phyloP scores from a whole-genome alignment of 2,329 filamentous ascomycete genomes.

The Monosporascus sp. region DNA sequence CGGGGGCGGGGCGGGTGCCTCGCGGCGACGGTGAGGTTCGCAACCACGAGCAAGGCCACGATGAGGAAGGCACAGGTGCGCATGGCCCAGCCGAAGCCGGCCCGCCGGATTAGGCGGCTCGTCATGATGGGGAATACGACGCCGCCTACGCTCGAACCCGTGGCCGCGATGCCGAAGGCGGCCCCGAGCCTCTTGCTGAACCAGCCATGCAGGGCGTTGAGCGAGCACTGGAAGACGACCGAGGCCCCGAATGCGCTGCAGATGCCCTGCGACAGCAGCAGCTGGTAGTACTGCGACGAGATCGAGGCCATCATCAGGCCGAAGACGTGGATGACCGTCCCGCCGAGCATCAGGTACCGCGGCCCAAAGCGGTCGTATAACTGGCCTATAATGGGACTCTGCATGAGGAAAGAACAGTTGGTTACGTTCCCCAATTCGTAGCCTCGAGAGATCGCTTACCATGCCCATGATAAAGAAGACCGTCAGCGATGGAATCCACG shows the following conservation, averaged over 20 bases:
- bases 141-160: slow-evolving; percentile 11
- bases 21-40: slow-evolving; percentile 29
- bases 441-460: neutral
- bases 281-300: slow-evolving; percentile 12
- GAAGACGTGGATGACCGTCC: slow-evolving; percentile 10
- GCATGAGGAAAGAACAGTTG: neutral
- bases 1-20: slow-evolving; percentile 17
- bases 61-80: slow-evolving; percentile 22
- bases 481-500: neutral
- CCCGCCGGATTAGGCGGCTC: slow-evolving; percentile 12
- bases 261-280: slow-evolving; percentile 10
- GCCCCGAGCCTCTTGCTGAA: slow-evolving; percentile 7
- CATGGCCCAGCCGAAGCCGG: slow-evolving; percentile 26
- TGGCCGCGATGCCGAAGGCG: slow-evolving; percentile 8
- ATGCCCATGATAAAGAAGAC: neutral
- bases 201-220: slow-evolving; percentile 11
- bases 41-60: slow-evolving; percentile 18
- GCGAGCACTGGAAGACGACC: slow-evolving; percentile 7
- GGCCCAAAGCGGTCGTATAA: neutral
- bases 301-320: slow-evolving; percentile 11
- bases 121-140: slow-evolving; percentile 13
- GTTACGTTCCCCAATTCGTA: neutral
- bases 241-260: slow-evolving; percentile 9
- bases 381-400: neutral
- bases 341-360: neutral